Percentiles rank a stretch among this genome's conserved stretches.
These are phyloP conservation scores for Fusarium dimerum DNA, from an alignment of 2,329 filamentous ascomycete species.

Conservation along the genomic window DNA sequence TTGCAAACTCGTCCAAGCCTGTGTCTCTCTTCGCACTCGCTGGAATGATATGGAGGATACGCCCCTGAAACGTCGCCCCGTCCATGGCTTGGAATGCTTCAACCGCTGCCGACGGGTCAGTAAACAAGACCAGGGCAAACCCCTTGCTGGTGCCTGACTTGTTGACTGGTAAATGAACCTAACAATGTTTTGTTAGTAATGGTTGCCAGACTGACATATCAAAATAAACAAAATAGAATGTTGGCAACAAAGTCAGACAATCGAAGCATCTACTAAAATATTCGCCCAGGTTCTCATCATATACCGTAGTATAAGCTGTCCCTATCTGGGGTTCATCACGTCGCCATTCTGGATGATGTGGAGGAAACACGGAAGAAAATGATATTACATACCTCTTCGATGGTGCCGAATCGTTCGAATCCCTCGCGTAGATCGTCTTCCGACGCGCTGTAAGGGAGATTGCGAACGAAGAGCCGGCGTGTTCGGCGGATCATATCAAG, in stretches of 20 bases:
- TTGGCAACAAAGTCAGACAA: conserved; percentile 61
- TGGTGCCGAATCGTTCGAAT: conserved; percentile 71
- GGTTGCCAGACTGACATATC: conserved; percentile 15
- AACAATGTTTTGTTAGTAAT: conserved; percentile 32
- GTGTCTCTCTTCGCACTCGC: conserved; percentile 79
- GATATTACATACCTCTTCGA: conserved; percentile 78
- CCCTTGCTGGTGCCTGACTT: conserved; percentile 78
- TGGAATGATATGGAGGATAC: conserved; percentile 86
- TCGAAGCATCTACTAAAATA: conserved; percentile 99
- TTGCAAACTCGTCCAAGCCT: conserved; percentile 81
- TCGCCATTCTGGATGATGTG: conserved; percentile 33
- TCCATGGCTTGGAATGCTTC: conserved; percentile 79
- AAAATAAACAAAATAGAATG: conserved; percentile 25
- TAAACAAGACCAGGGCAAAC: conserved; percentile 83
- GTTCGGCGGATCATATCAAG: conserved; percentile 62
- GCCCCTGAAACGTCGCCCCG: conserved; percentile 86
- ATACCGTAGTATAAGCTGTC: conserved; percentile 96
- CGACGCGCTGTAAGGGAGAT: conserved; percentile 78
- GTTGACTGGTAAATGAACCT: conserved; percentile 87
- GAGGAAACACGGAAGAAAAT: conserved; percentile 15
- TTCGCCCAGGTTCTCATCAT: conserved; percentile 90
- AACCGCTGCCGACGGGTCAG: conserved; percentile 70
- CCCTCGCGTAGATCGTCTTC: conserved; percentile 74
- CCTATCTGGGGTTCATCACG: conserved; percentile 99
- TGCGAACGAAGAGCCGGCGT: conserved; percentile 82